Conservation (phyloP, 169 alveolate species). For the Fabrea salina region DNA sequence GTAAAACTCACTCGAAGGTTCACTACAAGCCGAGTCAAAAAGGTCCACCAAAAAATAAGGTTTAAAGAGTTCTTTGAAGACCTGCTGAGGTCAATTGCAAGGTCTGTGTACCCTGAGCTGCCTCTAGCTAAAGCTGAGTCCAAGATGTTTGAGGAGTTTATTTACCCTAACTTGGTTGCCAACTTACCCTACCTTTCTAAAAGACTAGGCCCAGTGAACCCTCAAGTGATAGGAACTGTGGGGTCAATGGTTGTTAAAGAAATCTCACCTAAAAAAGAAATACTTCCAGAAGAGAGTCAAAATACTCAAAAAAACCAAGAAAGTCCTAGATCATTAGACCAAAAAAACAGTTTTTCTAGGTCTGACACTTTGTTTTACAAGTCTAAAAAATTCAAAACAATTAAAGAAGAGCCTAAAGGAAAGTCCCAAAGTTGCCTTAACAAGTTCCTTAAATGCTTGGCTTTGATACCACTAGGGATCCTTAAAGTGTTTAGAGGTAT, state of each 20-base stretch:
- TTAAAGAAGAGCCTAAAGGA: too few species aligned
- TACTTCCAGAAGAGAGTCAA: too few species aligned
- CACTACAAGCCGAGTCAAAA: neutral
- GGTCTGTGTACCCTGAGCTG: neutral
- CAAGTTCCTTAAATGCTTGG: neutral
- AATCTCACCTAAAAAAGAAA: too few species aligned
- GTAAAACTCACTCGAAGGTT: neutral
- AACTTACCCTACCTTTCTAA: neutral
- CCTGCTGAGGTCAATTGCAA: neutral
- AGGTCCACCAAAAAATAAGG: neutral
- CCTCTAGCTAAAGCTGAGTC: neutral
- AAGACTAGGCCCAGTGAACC: too few species aligned
- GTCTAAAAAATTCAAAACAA: too few species aligned
- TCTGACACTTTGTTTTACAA: too few species aligned
- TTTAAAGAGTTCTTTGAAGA: neutral
- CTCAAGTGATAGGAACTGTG: too few species aligned
- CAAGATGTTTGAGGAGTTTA: neutral
- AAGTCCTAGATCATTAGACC: too few species aligned
- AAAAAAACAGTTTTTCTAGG: too few species aligned
- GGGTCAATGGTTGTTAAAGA: too few species aligned
- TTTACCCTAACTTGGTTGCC: constrained; percentile 1
- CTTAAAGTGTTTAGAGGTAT: neutral
- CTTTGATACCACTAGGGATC: neutral
- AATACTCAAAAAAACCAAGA: too few species aligned
- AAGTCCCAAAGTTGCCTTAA: neutral